Evolutionary conservation across 176 grass and related monocot species (phyloP).

Genomic region (Musa troglodytarum): DNA sequence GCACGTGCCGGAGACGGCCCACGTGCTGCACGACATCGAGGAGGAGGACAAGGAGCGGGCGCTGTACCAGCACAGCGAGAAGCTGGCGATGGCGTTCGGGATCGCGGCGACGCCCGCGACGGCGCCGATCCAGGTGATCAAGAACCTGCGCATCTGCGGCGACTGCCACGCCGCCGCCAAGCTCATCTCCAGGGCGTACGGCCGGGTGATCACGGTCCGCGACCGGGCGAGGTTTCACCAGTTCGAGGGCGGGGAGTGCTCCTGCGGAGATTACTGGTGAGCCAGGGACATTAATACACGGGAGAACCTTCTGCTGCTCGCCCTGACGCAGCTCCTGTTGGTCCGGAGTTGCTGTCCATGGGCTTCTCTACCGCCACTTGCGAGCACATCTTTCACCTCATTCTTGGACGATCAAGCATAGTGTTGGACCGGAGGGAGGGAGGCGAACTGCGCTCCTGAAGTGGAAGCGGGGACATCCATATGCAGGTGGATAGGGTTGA

Average conservation of each 20-base stretch:
- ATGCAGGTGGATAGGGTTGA: no score
- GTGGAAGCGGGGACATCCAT: no score
- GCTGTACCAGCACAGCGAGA: slow-evolving; percentile 68
- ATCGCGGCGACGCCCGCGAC: slow-evolving; percentile 48
- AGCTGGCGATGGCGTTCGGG: slow-evolving; percentile 73
- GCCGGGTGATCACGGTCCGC: slow-evolving; percentile 53
- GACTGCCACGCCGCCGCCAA: slow-evolving; percentile 76
- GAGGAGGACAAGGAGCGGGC: slow-evolving; percentile 83
- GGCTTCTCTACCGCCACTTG: no score
- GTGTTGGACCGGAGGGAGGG: no score
- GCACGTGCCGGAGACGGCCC: slow-evolving; percentile 63
- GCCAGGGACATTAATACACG: background rate
- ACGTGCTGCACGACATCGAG: slow-evolving; percentile 73
- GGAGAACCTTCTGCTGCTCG: no score
- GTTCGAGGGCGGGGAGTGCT: slow-evolving; percentile 65
- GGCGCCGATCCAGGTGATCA: slow-evolving; percentile 58
- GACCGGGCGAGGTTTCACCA: slow-evolving; percentile 73
- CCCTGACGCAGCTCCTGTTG: no score
- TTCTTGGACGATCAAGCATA: no score
- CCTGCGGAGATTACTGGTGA: slow-evolving; percentile 85
- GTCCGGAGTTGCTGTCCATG: no score
- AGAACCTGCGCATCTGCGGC: slow-evolving; percentile 78
- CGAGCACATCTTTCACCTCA: no score
- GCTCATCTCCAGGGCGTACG: slow-evolving; percentile 70
- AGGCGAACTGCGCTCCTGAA: no score